Evolutionary conservation across 352 stramenopile species (phyloP).

Genomic region (Peronosclerospora sorghi): DNA sequence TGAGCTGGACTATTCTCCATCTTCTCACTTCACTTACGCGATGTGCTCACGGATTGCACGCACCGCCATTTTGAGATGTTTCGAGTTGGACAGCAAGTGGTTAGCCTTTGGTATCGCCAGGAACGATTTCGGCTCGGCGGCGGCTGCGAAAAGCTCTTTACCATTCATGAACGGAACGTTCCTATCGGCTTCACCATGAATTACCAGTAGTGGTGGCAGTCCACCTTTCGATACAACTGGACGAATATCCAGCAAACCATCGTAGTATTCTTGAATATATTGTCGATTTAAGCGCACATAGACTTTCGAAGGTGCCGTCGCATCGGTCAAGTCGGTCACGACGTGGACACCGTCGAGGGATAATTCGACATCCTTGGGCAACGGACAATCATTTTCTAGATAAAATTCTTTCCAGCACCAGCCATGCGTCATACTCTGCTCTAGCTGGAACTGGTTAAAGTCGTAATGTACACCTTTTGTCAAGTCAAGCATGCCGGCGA

Average conservation of each 20-base stretch:
- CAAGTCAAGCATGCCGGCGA: constrained; percentile 50
- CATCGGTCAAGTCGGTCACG: constrained; percentile 9
- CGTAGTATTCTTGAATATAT: constrained; percentile 48
- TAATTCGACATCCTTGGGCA: constrained; percentile 24
- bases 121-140: constrained; percentile 47
- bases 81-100: constrained; percentile 65
- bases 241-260: constrained; percentile 34
- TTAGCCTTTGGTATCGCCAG: constrained; percentile 48
- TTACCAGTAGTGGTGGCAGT: constrained; percentile 40
- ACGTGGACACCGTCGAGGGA: constrained; percentile 30
- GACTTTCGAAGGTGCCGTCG: constrained; percentile 28
- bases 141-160: constrained; percentile 39
- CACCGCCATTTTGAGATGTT: constrained; percentile 59
- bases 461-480: constrained; percentile 39
- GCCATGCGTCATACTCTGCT: constrained; percentile 24
- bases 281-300: constrained; percentile 33
- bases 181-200: constrained; percentile 52
- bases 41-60: constrained; percentile 32
- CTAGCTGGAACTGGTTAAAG: constrained; percentile 37
- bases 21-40: neutral
- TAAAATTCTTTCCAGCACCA: constrained; percentile 72
- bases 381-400: constrained; percentile 27
- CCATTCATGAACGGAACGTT: constrained; percentile 48
- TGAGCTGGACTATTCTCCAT: neutral
- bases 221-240: constrained; percentile 11